phyloP scores from a whole-genome alignment of 75 land plant genomes.

The Selaginella tamariscina region DNA sequence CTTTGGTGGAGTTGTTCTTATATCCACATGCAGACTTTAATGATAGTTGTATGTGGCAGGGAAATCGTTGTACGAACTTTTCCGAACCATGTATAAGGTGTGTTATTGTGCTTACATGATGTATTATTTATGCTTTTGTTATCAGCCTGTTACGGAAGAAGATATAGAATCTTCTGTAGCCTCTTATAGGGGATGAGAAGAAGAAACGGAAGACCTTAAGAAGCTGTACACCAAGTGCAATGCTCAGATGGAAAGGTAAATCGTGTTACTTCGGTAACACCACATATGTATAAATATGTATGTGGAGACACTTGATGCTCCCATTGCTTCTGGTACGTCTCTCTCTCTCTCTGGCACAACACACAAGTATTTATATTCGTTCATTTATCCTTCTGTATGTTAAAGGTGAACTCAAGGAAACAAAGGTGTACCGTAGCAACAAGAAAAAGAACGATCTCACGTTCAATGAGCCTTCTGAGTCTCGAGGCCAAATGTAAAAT shows the following conservation, averaged over 20 bases:
- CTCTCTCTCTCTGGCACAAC: too few relatives aligned
- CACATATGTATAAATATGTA: not conserved
- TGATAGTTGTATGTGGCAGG: constrained; percentile 49
- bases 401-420: constrained; percentile 64
- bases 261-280: too few relatives aligned
- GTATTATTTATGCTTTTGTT: too few relatives aligned
- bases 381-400: constrained; percentile 1
- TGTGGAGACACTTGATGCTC: constrained; percentile 65
- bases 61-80: constrained; percentile 43
- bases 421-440: constrained; percentile 36
- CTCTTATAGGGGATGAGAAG: constrained; percentile 68
- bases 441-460: not conserved
- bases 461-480: constrained; percentile 50
- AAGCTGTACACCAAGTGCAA: constrained; percentile 50
- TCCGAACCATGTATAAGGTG: constrained; percentile 50
- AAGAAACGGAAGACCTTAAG: constrained; percentile 62
- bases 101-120: too few relatives aligned
- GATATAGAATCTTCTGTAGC: constrained; percentile 85
- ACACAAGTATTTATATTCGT: not conserved
- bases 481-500: not conserved
- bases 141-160: constrained; percentile 62
- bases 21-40: too few relatives aligned
- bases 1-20: too few relatives aligned
- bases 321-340: constrained; percentile 52
- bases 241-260: constrained; percentile 57